Evolutionary conservation across 1,139 yeast species (phyloP).

Genomic region (Taphrina wiesneri): DNA sequence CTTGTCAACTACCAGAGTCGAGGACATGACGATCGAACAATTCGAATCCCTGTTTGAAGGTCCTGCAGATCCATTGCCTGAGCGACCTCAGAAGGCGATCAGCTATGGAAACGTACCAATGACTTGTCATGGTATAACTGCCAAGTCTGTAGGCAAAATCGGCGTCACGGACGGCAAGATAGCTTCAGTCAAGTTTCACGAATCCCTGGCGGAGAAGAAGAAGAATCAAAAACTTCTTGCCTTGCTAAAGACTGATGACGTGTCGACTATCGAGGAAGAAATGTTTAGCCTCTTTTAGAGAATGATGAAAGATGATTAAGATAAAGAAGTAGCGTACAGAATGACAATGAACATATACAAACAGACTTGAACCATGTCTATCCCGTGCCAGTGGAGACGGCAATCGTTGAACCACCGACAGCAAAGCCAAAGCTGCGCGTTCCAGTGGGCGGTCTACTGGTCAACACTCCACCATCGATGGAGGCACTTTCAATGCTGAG

Average conservation of each 20-base stretch:
- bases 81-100: background rate
- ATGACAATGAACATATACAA: background rate
- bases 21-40: constrained; percentile 22
- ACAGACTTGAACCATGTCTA: background rate
- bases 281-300: background rate
- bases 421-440: background rate
- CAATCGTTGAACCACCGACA: background rate
- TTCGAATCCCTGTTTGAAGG: constrained; percentile 24
- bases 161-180: background rate
- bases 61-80: background rate
- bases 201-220: background rate
- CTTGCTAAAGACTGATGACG: background rate
- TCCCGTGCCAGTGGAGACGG: background rate
- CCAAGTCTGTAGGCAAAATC: background rate
- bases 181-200: background rate
- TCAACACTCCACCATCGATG: constrained; percentile 11
- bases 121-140: too few species aligned
- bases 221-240: background rate
- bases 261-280: constrained; percentile 6
- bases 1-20: background rate
- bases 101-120: background rate
- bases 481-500: constrained; percentile 8
- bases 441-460: constrained; percentile 4
- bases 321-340: background rate
- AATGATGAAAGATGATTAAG: background rate